Base-by-base conservation (phyloP, 2,329 filamentous ascomycete species). In the Coniochaeta sp. region DNA sequence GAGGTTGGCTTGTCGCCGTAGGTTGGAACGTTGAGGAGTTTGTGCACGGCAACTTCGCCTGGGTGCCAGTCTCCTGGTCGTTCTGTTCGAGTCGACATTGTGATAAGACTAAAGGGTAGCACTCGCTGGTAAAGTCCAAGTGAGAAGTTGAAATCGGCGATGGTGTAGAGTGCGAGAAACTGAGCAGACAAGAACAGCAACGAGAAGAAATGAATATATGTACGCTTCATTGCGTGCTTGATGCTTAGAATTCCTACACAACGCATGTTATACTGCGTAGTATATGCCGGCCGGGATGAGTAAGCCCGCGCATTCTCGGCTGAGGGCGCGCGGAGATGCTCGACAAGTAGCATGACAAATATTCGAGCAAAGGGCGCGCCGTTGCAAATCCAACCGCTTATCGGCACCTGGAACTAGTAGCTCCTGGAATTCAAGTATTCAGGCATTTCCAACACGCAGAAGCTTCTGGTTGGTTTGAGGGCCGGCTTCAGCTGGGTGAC, bases 31-130 rank as follows among this genome's bases (percentile, higher is more conserved):
- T 76, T 79, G 60, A 93, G 80, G 5, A 87, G 77, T 17, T 75
- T 70, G 60, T 89, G 89, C 72, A 93, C 83, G 56, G 80, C 78
- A 47, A 77, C 68, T 72, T 93, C 90, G 65, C 90, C 89, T 10
- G 80, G 71, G 71, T 90, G 86, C 78, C 83, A 91, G 54, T 75
- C 69, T 60, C 66, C 60, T 65, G 65, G 22, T 66, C 68, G 40
- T 47, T 61, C 59, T 16, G 62, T 58, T 42, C 65, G 47, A 9
- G 61, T 59, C 24, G 65, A 42, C 61, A 64, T 63, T 19, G 19
- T 26, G 54, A 16, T 16, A 55, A 24, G 54, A 26, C 16, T 34
- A 4, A 40, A 19, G 16, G 30, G 54, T 38, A 52, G 47, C 26
- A 9, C 47, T 52, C 30, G 47, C 26, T 52, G 47, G 4, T 52